A percentile compares a stretch with the other conserved stretches of the same genome.
Conservation (phyloP, 495 filamentous ascomycete genomes). For the Talaromyces borbonicus region DNA sequence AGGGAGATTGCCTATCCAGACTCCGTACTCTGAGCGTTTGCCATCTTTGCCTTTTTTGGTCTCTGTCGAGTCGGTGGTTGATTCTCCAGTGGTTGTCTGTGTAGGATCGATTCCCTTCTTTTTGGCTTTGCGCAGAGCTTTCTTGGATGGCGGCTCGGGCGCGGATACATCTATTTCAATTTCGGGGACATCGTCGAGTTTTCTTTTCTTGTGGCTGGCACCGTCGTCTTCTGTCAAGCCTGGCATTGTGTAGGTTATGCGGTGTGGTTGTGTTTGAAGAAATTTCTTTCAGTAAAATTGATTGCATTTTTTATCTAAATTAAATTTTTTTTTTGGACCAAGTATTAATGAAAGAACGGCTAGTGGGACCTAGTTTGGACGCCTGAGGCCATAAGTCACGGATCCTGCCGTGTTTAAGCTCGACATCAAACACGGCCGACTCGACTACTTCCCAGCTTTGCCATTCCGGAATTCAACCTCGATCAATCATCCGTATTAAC, state of each 20-base stretch:
- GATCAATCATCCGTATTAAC: no score
- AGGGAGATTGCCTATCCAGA: slow-evolving; percentile 93
- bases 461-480: no score
- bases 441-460: no score
- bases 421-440: no score
- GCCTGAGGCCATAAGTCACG: no score
- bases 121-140: slow-evolving; percentile 69
- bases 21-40: slow-evolving; percentile 66
- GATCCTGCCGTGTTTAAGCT: no score
- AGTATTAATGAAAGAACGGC: no score
- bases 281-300: background rate
- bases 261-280: background rate
- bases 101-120: slow-evolving; percentile 45
- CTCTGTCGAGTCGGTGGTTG: slow-evolving; percentile 17
- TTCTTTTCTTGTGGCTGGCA: slow-evolving; percentile 55
- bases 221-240: slow-evolving; percentile 17
- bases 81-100: slow-evolving; percentile 23
- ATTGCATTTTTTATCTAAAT: background rate
- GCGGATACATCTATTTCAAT: slow-evolving; percentile 81
- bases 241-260: slow-evolving; percentile 17
- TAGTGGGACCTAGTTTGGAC: no score
- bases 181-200: slow-evolving; percentile 48
- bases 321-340: no score
- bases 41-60: slow-evolving; percentile 25
- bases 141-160: slow-evolving; percentile 91